Percentiles rank a stretch among this genome's conserved stretches.
phyloP scores from a whole-genome alignment of 345 rosid species.

The Citrus mangshanensis region DNA sequence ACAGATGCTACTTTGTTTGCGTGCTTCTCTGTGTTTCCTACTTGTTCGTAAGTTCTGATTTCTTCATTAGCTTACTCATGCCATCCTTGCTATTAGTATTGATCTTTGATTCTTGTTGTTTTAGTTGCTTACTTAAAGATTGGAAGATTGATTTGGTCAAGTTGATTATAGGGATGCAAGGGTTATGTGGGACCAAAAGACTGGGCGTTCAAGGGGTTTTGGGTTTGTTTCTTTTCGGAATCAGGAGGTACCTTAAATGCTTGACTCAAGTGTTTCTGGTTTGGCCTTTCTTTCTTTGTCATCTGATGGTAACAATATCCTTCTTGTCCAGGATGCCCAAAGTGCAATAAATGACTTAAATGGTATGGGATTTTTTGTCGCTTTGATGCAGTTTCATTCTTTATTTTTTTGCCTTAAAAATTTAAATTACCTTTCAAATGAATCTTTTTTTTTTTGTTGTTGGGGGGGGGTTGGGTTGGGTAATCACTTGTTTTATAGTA shows the following conservation, averaged over 20 bases:
- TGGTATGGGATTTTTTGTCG: slow-evolving; percentile 43
- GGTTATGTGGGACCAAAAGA: slow-evolving; percentile 99
- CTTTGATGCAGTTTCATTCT: neutral
- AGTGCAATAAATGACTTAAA: slow-evolving; percentile 90
- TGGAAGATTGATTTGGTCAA: neutral
- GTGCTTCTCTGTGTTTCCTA: slow-evolving; percentile 84
- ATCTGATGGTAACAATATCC: neutral
- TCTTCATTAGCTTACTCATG: neutral
- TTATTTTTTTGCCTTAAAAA: neutral
- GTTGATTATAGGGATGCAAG: slow-evolving; percentile 66
- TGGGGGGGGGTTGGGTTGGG: too few species aligned
- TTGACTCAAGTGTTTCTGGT: neutral
- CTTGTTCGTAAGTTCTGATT: slow-evolving; percentile 76
- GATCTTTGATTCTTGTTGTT: neutral
- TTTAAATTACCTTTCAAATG: neutral
- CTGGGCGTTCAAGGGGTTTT: slow-evolving; percentile 97
- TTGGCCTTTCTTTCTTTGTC: neutral
- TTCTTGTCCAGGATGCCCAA: slow-evolving; percentile 79
- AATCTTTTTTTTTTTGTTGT: too few species aligned
- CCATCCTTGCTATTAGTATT: neutral
- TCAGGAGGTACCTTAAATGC: slow-evolving; percentile 58
- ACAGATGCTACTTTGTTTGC: slow-evolving; percentile 89
- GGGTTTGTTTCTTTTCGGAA: slow-evolving; percentile 96
- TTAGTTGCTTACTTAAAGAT: neutral
- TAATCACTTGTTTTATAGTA: neutral